Base-by-base conservation (phyloP, 768 basidiomycete species). In the Leccinum boreale region DNA sequence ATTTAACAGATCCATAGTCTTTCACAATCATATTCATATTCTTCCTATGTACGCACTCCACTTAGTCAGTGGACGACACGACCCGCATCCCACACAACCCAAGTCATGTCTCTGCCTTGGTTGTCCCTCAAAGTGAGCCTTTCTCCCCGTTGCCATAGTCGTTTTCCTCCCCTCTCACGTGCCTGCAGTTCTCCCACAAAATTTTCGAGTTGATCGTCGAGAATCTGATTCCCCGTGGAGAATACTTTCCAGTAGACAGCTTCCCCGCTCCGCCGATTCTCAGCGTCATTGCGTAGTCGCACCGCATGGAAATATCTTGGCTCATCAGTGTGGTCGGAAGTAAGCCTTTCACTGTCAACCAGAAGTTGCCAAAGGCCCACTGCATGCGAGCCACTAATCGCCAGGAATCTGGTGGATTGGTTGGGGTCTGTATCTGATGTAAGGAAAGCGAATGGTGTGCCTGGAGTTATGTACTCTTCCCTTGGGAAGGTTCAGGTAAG, bases 81-180 rank as follows among this genome's bases (percentile, higher is more conserved):
- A 49, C 54, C 60, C 6, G 53, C 63, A 56, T 65, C 63, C 67
- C 58, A 67, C 28, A 68, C 67, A 4, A 17, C 51, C 64, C 66
- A 65, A 12, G 33, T 24, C 55, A 10, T 21, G 17, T 36, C 35
- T 24, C 33, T 24, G 2, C 23, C 26, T 33, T 14, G 49, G 19
- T 10, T 39, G 19, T 52, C 57, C 14, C 10, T 46, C 9, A 59
- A 42, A n/a, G 28, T 35, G 5, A 61, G 39, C 10, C 5, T 35
- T 45, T 58, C 59, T 3, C 62, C 59, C 15, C 58, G 46, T 42
- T 58, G 4, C 62, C 60, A 57, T 51, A 31, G 15, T 36, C 12
- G 21, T 23, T 45, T 55, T 24, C 58, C 54, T 45, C 58, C 55
- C 39, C 56, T 31, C 46, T 45, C 36, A 4, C 44, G 53, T 4